Conservation (phyloP, 441 rosid species). For the Metrosideros polymorpha region DNA sequence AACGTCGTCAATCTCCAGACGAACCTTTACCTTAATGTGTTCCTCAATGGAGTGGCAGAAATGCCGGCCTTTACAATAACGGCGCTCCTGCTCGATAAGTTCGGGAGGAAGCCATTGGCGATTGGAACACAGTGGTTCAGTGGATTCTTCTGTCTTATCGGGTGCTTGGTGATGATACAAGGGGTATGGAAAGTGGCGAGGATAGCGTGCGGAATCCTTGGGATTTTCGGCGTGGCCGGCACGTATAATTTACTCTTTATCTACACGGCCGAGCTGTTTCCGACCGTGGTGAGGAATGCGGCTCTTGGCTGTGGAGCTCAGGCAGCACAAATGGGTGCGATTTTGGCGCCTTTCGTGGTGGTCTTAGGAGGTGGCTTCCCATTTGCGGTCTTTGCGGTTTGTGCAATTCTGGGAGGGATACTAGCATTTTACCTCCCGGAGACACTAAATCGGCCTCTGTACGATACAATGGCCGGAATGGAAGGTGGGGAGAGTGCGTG, state of each 20-base stretch:
- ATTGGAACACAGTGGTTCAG: conserved; percentile 81
- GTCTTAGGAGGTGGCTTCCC: conserved; percentile 64
- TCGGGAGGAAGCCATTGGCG: conserved; percentile 76
- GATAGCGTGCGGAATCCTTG: conserved; percentile 67
- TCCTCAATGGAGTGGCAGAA: conserved; percentile 72
- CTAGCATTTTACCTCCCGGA: conserved; percentile 77
- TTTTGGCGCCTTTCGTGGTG: conserved; percentile 79
- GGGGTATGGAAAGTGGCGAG: conserved; percentile 57
- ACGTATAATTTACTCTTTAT: conserved; percentile 78
- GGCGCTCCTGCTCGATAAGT: conserved; percentile 49
- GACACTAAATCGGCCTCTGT: conserved; percentile 69
- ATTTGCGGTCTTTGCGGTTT: conserved; percentile 52
- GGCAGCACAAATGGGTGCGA: conserved; percentile 82
- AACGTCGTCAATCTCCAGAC: conserved; percentile 87
- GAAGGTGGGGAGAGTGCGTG: conserved; percentile 39
- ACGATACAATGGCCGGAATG: conserved; percentile 80
- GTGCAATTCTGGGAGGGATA: conserved; percentile 62
- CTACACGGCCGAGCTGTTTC: conserved; percentile 77
- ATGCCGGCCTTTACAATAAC: conserved; percentile 81
- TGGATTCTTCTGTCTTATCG: conserved; percentile 55
- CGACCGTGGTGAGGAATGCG: conserved; percentile 84
- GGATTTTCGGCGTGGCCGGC: conserved; percentile 86
- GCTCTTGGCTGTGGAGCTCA: conserved; percentile 82
- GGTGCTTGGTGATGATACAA: conserved; percentile 21
- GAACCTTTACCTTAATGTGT: conserved; percentile 63